Base-by-base conservation (phyloP, 1,139 yeast species). In the Suhomyces coccinellae region DNA sequence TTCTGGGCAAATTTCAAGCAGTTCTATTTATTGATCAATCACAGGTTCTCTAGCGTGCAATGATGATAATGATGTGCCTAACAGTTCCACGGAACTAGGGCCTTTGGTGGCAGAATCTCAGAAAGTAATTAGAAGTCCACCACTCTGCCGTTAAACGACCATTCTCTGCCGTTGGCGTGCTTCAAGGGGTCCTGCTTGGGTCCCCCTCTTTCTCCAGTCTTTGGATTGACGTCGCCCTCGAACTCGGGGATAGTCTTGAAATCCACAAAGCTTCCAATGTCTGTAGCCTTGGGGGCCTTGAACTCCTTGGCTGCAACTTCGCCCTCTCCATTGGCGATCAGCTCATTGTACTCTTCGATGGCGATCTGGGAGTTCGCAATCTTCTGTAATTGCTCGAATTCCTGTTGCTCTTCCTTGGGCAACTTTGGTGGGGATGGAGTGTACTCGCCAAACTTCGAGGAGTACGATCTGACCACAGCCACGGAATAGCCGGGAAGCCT, bases 101-200 rank as follows among this genome's bases (percentile, higher is more conserved):
- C 8, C 24, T 20, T 20, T 20, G 24, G 8, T 5, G 24, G 24
- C 24, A 20, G 8, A 20, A 6, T 7, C 24, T 2, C 9, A 20
- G 24, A 20, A 20, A 6, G 5, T 2, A 3, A 4, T 59, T 68
- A 93, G 61, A 93, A 95, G 63, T 95, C 99, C 2, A 98, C 91
- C 27, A 89, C 97, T 61, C 98, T 80, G 0, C 99, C 99, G 61
- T 93, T 91, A 63, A 85, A 95, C 4, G 97, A 83, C 81, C 96
- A 95, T 57, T 95, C 99, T 36, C 91, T 93, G 4, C 36, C 29
- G 11, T 30, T 30, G 8, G 60, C 58, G 60, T 89, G 96, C 56
- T 83, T 82, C 54, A 89, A 73, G 0, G 99, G 99, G 59, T 95
- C 98, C 64, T 93, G 98, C 59, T 95, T 95, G n/a, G 99, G 99